phyloP scores from a whole-genome alignment of 1,139 yeast genomes.

The Debaryomyces fabryi region DNA sequence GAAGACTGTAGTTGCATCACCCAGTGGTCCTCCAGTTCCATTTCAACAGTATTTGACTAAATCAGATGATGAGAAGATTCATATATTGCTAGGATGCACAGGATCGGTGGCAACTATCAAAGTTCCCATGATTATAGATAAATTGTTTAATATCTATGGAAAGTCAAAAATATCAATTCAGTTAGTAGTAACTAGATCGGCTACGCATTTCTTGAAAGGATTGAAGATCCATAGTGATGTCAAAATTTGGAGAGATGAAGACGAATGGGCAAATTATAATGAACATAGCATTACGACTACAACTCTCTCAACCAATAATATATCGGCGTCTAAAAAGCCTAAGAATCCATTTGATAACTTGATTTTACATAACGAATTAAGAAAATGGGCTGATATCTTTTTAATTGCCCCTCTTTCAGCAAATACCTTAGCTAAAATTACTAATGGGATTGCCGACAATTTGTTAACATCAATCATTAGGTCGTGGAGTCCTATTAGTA shows the following conservation, averaged over 20 bases:
- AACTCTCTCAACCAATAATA: slow-evolving; percentile 12
- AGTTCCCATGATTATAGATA: slow-evolving; percentile 83
- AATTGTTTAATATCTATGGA: slow-evolving; percentile 75
- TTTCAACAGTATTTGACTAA: slow-evolving; percentile 70
- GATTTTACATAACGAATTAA: slow-evolving; percentile 81
- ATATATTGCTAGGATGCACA: slow-evolving; percentile 86
- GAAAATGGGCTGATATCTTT: slow-evolving; percentile 95
- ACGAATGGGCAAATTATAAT: slow-evolving; percentile 76
- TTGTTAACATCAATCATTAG: slow-evolving; percentile 80
- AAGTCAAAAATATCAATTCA: slow-evolving; percentile 76
- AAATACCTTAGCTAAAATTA: slow-evolving; percentile 85
- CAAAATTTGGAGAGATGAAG: slow-evolving; percentile 91
- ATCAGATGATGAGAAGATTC: slow-evolving; percentile 80
- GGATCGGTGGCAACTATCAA: slow-evolving; percentile 97
- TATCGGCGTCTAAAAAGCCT: slow-evolving; percentile 26
- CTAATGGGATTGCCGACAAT: slow-evolving; percentile 91
- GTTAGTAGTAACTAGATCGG: slow-evolving; percentile 79
- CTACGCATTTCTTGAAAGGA: slow-evolving; percentile 81
- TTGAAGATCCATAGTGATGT: slow-evolving; percentile 79
- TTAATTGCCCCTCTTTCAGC: slow-evolving; percentile 93
- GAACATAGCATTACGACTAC: slow-evolving; percentile 30
- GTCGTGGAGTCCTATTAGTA: slow-evolving; percentile 77
- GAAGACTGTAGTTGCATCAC: slow-evolving; percentile 49
- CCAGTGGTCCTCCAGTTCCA: slow-evolving; percentile 71
- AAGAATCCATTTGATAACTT: slow-evolving; percentile 45